Base-by-base conservation (phyloP, 495 filamentous ascomycete species). In the Cryomyces minteri region DNA sequence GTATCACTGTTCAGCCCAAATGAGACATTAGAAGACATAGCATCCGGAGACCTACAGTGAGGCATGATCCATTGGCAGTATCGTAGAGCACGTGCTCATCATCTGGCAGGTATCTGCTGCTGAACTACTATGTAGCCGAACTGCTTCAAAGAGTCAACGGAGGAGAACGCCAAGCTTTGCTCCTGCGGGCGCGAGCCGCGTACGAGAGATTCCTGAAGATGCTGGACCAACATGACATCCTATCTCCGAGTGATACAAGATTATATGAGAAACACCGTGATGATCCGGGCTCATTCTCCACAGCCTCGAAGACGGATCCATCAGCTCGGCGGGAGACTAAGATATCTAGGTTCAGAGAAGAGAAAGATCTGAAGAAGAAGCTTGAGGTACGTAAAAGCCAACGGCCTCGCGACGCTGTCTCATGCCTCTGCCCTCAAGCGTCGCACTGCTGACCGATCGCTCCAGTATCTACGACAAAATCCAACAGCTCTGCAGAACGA, bases 1-100 rank as follows among this genome's bases (percentile, higher is more conserved):
- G 63, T 88, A 43, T 80, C 83, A 0, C 60, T 96, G 9, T 96
- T 95, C 70, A 90, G 84, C 55, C 71, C 79, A 6, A 96, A 98
- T 60, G 90, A 98, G 58, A 70, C 73, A 2, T 61, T 94, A 32
- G 92, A 96, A 45, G 90, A 98, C 67, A 65, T 96, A 31, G 68
- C 82, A 8, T 88, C 87, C 8, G 70, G 69, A n/a, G 77, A 90
- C 61, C 60, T 98, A 39, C 82, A 80, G 72, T 94, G 72, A 41
- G 57, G 43, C 49, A 37, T 3, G 12, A 25, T 38, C 9, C 34
- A 1, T 9, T 38, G 9, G 9, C 12, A 9, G 12, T 3, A 14
- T 38, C 34, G 34, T 38, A 38, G 34, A 25, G 9, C 34, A 14
- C 34, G 9, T 43, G 43, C 41, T 55, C 41, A 65, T 57, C 48